These are phyloP conservation scores for Barnettozyma vustinii DNA, from an alignment of 805 yeast species.

Conservation along the genomic window DNA sequence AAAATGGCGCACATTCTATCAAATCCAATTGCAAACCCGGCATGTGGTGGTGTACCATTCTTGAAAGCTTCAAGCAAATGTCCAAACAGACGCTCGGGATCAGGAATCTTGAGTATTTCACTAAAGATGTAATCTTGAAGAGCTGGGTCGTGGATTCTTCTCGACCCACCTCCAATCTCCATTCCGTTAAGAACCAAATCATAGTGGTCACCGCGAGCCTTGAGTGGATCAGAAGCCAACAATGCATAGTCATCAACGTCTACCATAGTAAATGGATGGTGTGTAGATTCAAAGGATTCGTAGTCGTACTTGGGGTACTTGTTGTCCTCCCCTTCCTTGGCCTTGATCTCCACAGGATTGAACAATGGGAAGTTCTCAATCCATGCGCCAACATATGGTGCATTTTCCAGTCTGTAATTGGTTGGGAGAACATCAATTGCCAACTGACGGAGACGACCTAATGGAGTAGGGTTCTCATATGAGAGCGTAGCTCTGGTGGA, in stretches of 20 bases:
- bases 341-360: constrained; percentile 54
- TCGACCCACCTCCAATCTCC: constrained; percentile 95
- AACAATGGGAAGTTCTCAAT: constrained; percentile 90
- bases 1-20: constrained; percentile 92
- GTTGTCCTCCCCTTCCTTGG: constrained; percentile 14
- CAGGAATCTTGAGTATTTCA: constrained; percentile 50
- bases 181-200: constrained; percentile 92
- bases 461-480: constrained; percentile 93
- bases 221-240: constrained; percentile 49
- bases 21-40: constrained; percentile 93
- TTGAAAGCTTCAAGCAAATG: constrained; percentile 78
- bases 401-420: constrained; percentile 30
- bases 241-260: constrained; percentile 58
- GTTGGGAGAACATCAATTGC: constrained; percentile 52
- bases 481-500: constrained; percentile 65
- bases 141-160: constrained; percentile 84
- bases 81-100: constrained; percentile 68
- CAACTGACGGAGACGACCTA: constrained; percentile 80
- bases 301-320: constrained; percentile 60
- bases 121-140: constrained; percentile 72
- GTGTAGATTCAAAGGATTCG: constrained; percentile 59
- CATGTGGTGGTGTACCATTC: constrained; percentile 98
- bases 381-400: constrained; percentile 62
- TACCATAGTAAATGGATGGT: constrained; percentile 97
- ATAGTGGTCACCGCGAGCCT: constrained; percentile 84